Conservation (phyloP, 176 grass and related monocot genomes). For the Hordeum marinum region DNA sequence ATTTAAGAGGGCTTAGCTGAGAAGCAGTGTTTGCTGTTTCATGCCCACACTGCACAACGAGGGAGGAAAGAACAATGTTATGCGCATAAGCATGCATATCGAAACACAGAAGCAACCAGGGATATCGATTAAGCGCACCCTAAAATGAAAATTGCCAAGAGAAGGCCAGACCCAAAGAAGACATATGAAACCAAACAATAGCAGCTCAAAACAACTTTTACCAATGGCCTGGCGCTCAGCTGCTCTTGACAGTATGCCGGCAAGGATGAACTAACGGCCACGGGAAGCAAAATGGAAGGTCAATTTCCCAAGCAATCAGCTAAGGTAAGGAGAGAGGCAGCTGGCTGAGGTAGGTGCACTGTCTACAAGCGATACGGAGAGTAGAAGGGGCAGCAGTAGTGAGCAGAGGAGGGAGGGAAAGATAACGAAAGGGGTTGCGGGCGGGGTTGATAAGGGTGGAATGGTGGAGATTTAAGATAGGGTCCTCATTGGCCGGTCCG, state of each 20-base stretch:
- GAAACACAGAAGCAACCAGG: background rate
- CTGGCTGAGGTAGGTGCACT: background rate
- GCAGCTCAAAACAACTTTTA: background rate
- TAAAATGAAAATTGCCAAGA: background rate
- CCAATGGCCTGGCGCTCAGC: conserved; percentile 19
- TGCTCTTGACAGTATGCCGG: background rate
- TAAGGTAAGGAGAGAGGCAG: background rate
- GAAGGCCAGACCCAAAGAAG: background rate
- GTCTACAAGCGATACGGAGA: background rate
- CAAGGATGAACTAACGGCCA: background rate
- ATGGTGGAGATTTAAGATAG: conserved; percentile 69
- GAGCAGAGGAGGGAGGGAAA: conserved; percentile 14
- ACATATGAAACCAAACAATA: background rate
- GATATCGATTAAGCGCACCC: background rate
- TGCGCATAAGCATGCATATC: background rate
- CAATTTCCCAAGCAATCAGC: background rate
- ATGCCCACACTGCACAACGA: background rate
- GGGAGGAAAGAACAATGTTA: background rate
- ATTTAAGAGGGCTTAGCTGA: background rate
- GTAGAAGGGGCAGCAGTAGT: background rate
- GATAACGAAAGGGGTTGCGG: conserved; percentile 14
- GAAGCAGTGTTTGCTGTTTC: background rate
- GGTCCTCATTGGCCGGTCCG: conserved; percentile 35
- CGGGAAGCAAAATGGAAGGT: background rate
- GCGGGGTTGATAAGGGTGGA: conserved; percentile 58